Base-by-base conservation (phyloP, 495 filamentous ascomycete species). In the Apiosordaria backusii region DNA sequence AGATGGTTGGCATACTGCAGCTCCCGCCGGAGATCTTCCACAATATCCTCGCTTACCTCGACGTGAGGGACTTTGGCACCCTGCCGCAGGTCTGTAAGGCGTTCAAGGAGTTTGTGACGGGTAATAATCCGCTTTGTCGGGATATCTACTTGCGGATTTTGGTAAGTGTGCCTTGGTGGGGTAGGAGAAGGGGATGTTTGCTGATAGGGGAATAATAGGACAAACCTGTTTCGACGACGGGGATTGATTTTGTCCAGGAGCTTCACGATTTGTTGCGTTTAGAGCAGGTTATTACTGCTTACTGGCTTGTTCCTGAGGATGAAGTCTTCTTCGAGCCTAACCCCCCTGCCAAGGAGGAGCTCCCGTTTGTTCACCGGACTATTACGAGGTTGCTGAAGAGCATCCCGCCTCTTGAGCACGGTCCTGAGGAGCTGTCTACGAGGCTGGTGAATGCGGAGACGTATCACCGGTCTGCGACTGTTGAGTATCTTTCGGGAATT, bases 21-120 rank as follows among this genome's bases (percentile, higher is more conserved):
- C 78, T 86, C 7, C 84, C 83, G 5, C 78, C 82, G n/a, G 87
- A 89, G 74, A 80, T 87, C 57, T 67, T 88, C 26, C 82, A 87
- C 66, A 74, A 79, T 65, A 83, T 89, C 63, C 75, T 89, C 52
- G 65, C 71, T 58, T 79, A 82, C 61, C 72, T 86, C n/a, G 75
- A 84, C n/a, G 83, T 84, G 1, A 66, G 74, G 29, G 86, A 88
- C 65, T 67, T 89, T 29, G 76, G 75, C 0, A 60, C 69, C n/a
- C 65, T 87, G 19, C 71, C 79, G 45, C 71, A 62, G 61, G 81
- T 79, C 58, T 88, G 83, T 68, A 83, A 77, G 62, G 68, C 52
- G 21, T 73, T 89, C 26, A 69, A 84, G 61, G 65, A 72, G 63
- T 81, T 81, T 66, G 72, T 88, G 58, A 76, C 74, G 21, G 78